Conservation (phyloP, 1,284 basidiomycete genomes). For the Cystobasidiaceae sp. region DNA sequence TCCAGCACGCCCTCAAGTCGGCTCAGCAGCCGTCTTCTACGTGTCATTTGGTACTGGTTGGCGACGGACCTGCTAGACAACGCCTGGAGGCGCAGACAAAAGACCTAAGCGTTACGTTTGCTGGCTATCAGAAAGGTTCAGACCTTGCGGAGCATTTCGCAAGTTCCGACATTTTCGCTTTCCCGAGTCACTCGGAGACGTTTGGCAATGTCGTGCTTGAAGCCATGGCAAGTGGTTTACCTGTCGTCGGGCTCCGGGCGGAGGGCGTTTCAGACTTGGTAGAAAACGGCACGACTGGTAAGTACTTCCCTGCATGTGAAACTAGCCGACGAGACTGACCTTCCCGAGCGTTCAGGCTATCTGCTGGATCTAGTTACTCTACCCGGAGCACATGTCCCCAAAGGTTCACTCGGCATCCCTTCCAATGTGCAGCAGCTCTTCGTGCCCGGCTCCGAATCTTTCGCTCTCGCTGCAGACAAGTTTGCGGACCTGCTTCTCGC, state of each 20-base stretch:
- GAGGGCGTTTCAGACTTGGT: conserved; percentile 58
- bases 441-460: neutral
- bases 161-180: conserved; percentile 55
- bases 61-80: conserved; percentile 54
- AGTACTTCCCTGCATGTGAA: neutral
- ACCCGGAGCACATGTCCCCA: conserved; percentile 13
- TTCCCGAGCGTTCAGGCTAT: neutral
- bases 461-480: conserved; percentile 5
- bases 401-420: neutral
- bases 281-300: conserved; percentile 50
- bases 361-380: conserved; percentile 12
- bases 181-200: conserved; percentile 46
- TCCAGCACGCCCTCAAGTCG: conserved; percentile 42
- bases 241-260: conserved; percentile 56
- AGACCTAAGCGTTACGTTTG: conserved; percentile 52
- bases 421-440: conserved; percentile 14
- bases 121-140: conserved; percentile 52
- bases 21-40: conserved; percentile 36
- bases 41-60: conserved; percentile 54
- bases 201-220: conserved; percentile 55
- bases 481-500: conserved; percentile 4
- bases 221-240: conserved; percentile 55
- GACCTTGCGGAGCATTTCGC: conserved; percentile 53
- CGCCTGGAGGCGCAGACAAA: conserved; percentile 51
- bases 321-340: neutral